Conservation (phyloP, 164 flowering plant species). For the Aristolochia contorta region DNA sequence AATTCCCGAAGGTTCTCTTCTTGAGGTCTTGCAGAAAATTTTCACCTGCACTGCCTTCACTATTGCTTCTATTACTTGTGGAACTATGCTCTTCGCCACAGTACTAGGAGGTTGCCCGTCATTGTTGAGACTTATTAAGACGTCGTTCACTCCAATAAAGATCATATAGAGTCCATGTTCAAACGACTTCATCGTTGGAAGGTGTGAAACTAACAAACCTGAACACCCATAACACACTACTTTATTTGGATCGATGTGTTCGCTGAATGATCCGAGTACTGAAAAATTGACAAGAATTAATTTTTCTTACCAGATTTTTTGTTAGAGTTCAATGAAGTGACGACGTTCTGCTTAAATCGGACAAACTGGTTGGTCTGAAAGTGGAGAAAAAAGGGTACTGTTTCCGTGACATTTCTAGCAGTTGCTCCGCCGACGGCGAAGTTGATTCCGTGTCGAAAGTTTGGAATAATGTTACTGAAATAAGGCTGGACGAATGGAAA, state of each 20-base stretch:
- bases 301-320: not conserved
- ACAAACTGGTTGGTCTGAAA: conserved; percentile 16
- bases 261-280: too few species aligned
- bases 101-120: conserved; percentile 2
- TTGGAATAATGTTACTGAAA: conserved; percentile 13
- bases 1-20: too few species aligned
- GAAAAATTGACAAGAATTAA: too few species aligned
- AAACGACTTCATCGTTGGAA: conserved; percentile 15
- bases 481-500: conserved; percentile 15
- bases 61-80: conserved; percentile 10
- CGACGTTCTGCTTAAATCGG: conserved; percentile 14
- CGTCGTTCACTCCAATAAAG: conserved; percentile 15
- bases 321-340: conserved; percentile 5
- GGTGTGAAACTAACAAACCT: not conserved
- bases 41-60: conserved; percentile 13
- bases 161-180: conserved; percentile 15
- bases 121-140: not conserved
- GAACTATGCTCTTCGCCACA: conserved; percentile 9
- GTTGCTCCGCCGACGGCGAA: conserved; percentile 18
- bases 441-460: conserved; percentile 15
- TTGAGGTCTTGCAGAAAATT: too few species aligned
- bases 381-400: conserved; percentile 12
- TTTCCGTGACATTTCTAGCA: conserved; percentile 11
- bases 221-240: not conserved
- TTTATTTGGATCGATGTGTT: too few species aligned